A percentile compares a stretch with the other conserved stretches of the same genome.
These are phyloP conservation scores for Trichoderma guizhouense DNA, from an alignment of 2,329 filamentous ascomycete genomes.

Conservation along the genomic window DNA sequence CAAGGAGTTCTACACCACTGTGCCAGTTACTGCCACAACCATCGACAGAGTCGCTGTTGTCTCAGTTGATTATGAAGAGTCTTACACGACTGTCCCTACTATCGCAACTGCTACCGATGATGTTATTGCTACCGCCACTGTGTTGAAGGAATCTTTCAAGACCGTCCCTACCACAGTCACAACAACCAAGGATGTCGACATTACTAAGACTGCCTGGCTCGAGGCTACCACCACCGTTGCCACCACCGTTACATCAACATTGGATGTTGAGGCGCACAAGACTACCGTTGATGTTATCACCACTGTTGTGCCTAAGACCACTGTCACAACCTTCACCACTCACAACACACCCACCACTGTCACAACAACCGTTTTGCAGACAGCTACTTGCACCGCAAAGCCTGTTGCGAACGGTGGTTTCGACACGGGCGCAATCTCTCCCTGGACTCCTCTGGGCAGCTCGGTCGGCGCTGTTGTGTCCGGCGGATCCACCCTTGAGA, in stretches of 20 bases:
- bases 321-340: neutral
- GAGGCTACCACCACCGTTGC: neutral
- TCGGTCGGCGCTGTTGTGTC: neutral
- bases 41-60: neutral
- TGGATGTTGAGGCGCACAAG: neutral
- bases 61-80: neutral
- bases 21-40: neutral
- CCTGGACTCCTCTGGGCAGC: neutral
- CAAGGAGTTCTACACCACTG: neutral
- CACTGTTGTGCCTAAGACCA: neutral
- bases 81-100: neutral
- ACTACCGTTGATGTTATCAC: neutral
- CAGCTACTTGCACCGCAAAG: neutral
- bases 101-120: neutral
- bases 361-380: neutral
- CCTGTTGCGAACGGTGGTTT: neutral
- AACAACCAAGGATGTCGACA: neutral
- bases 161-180: neutral
- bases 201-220: neutral
- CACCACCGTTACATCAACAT: neutral
- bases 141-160: neutral
- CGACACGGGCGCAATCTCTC: neutral
- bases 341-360: neutral
- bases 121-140: neutral
- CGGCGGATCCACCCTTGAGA: neutral